phyloP scores from a whole-genome alignment of 495 filamentous ascomycete genomes.

The Gamarada debralockiae region DNA sequence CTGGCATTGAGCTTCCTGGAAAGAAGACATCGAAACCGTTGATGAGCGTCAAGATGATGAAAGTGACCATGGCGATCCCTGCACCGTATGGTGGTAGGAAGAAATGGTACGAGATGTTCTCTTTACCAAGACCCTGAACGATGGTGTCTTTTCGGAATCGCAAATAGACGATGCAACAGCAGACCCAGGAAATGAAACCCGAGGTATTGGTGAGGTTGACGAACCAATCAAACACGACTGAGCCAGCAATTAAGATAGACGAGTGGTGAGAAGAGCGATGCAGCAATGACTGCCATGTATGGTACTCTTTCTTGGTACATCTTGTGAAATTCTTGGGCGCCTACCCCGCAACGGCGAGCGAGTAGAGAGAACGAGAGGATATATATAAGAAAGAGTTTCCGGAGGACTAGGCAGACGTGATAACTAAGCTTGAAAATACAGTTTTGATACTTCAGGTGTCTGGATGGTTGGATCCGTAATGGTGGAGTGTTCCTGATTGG shows the following conservation, averaged over 20 bases:
- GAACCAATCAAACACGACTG: constrained; percentile 67
- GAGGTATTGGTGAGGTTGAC: constrained; percentile 57
- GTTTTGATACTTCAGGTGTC: no score
- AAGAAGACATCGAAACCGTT: constrained; percentile 65
- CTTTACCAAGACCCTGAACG: constrained; percentile 41
- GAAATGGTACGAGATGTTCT: constrained; percentile 48
- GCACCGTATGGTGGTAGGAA: constrained; percentile 50
- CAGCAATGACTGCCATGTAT: constrained; percentile 58
- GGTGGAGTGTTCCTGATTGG: no score
- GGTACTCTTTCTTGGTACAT: constrained; percentile 52
- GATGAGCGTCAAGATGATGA: constrained; percentile 49
- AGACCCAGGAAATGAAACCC: constrained; percentile 60
- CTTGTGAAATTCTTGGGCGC: constrained; percentile 44
- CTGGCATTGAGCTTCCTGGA: constrained; percentile 46
- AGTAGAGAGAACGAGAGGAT: constrained; percentile 51
- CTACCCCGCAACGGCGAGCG: constrained; percentile 47
- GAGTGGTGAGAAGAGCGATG: constrained; percentile 59
- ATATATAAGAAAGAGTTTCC: constrained; percentile 59
- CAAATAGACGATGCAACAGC: constrained; percentile 55
- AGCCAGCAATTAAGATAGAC: constrained; percentile 77
- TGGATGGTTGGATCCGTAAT: no score
- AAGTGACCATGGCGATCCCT: constrained; percentile 42
- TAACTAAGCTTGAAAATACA: constrained; percentile 29
- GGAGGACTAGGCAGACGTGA: constrained; percentile 57
- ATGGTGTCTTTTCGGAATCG: constrained; percentile 52